A percentile compares a stretch with the other conserved stretches of the same genome.
Conservation (phyloP, 2,329 filamentous ascomycete species). For the Lecanosticta acicola region DNA sequence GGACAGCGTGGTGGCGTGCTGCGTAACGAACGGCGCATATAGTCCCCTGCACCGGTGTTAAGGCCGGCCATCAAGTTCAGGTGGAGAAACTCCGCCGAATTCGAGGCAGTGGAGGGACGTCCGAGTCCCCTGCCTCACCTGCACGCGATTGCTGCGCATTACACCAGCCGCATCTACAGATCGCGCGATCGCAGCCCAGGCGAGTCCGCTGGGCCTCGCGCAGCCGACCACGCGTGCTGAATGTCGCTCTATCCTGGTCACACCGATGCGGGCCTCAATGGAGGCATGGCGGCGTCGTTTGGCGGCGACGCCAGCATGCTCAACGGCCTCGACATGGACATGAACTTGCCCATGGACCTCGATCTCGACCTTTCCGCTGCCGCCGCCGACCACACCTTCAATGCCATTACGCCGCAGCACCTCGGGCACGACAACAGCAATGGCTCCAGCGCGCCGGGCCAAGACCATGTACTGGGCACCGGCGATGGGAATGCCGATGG, state of each 20-base stretch:
- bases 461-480: constrained; percentile 16
- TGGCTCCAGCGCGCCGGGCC: constrained; percentile 22
- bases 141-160: constrained; percentile 11
- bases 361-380: constrained; percentile 29
- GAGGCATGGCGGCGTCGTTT: constrained; percentile 15
- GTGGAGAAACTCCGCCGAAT: constrained; percentile 3
- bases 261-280: constrained; percentile 9
- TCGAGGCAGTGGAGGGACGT: not conserved
- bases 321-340: constrained; percentile 41
- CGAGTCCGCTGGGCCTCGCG: constrained; percentile 11
- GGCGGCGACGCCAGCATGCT: constrained; percentile 31
- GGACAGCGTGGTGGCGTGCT: no score
- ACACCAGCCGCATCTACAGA: constrained; percentile 15
- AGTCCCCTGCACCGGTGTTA: no score
- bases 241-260: constrained; percentile 17
- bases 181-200: constrained; percentile 16
- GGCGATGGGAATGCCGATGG: constrained; percentile 23
- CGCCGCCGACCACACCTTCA: constrained; percentile 23
- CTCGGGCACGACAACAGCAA: constrained; percentile 7
- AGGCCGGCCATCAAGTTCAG: no score
- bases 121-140: constrained; percentile 10
- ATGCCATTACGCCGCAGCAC: constrained; percentile 19
- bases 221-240: constrained; percentile 14
- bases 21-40: no score
- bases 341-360: constrained; percentile 45